phyloP scores from a whole-genome alignment of 805 yeast species.

The Yamadazyma kitorensis region DNA sequence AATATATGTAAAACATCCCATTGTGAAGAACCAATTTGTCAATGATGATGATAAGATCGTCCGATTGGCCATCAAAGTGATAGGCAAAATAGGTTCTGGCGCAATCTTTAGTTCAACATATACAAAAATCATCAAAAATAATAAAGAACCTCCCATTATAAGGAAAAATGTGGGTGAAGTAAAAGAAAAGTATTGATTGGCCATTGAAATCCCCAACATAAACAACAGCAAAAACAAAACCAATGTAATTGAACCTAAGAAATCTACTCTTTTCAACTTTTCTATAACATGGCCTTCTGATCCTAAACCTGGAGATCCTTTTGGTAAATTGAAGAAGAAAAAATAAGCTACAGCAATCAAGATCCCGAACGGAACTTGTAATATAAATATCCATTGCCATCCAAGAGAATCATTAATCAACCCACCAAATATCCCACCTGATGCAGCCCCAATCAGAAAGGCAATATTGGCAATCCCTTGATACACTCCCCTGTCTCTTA shows the following conservation, averaged over 20 bases:
- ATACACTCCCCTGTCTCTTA: slow-evolving; percentile 73
- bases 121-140: slow-evolving; percentile 40
- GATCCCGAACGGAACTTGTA: slow-evolving; percentile 43
- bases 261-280: slow-evolving; percentile 60
- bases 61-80: slow-evolving; percentile 52
- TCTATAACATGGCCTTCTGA: slow-evolving; percentile 42
- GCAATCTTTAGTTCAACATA: slow-evolving; percentile 52
- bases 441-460: slow-evolving; percentile 65
- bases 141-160: slow-evolving; percentile 18
- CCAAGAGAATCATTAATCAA: slow-evolving; percentile 53
- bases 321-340: slow-evolving; percentile 45
- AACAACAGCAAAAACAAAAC: slow-evolving; percentile 57
- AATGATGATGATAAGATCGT: slow-evolving; percentile 66
- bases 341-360: slow-evolving; percentile 38
- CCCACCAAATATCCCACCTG: slow-evolving; percentile 50
- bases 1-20: slow-evolving; percentile 60
- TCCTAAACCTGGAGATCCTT: slow-evolving; percentile 57
- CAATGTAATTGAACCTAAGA: slow-evolving; percentile 59
- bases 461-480: slow-evolving; percentile 81
- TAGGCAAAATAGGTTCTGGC: slow-evolving; percentile 65
- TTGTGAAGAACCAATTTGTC: slow-evolving; percentile 67
- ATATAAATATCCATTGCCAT: slow-evolving; percentile 43
- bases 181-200: slow-evolving; percentile 55
- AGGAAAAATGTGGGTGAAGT: slow-evolving; percentile 40
- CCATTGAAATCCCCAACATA: slow-evolving; percentile 63